These are phyloP conservation scores for Corymbia citriodora DNA, from an alignment of 441 rosid genomes.

Conservation along the genomic window DNA sequence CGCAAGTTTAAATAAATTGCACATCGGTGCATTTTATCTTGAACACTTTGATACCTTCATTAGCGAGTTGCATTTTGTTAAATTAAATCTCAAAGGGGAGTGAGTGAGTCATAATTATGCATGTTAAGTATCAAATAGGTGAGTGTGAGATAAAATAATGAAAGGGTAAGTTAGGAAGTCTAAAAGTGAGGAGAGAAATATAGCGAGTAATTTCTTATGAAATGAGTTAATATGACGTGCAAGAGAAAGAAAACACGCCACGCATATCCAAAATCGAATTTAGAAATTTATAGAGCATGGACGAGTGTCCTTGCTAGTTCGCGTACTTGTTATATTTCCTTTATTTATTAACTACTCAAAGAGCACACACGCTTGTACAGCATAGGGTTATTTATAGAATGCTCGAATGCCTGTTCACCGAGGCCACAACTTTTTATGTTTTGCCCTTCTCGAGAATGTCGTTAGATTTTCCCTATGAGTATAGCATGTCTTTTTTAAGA, in stretches of 20 bases:
- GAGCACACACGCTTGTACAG: neutral
- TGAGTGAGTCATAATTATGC: neutral
- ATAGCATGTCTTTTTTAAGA: neutral
- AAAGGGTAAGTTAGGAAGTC: neutral
- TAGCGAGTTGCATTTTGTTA: neutral
- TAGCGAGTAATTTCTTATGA: neutral
- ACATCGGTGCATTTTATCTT: neutral
- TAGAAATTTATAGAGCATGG: neutral
- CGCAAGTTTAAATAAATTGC: neutral
- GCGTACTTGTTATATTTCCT: neutral
- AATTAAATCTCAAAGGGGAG: neutral
- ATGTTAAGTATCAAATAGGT: neutral
- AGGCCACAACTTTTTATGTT: neutral
- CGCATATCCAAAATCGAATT: neutral
- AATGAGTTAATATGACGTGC: neutral
- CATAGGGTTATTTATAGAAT: neutral
- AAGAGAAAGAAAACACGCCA: neutral
- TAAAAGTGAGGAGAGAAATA: neutral
- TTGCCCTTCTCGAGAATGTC: neutral
- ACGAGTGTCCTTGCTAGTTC: neutral
- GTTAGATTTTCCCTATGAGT: neutral
- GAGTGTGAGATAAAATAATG: neutral
- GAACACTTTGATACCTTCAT: neutral
- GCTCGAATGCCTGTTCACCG: neutral
- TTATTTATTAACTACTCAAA: neutral